Evolutionary conservation across 768 basidiomycete species (phyloP), one percentile per base, ranked within the genome.

Genomic region (Tylopilus subfusipes): DNA sequence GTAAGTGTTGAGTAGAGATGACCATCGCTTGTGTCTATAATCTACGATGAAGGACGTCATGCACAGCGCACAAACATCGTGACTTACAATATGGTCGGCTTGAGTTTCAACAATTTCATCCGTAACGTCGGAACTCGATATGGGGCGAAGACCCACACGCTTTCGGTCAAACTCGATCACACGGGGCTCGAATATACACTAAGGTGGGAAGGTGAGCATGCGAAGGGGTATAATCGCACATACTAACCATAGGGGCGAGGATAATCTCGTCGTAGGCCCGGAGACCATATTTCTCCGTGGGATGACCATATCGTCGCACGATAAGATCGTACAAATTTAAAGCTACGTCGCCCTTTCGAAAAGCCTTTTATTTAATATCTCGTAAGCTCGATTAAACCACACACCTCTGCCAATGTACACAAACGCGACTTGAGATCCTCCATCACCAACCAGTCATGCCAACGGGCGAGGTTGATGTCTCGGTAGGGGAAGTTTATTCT

Each of bases 251-350:
- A 3, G 96, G 92, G 1, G 95, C 93, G 30, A 98, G 75, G 55
- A 97, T 95, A 48, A 90, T 86, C 71, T 99, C 97, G 66, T 98
- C 96, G 66, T 97, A 98, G 2, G 91, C 88, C 25, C 93, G 84
- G 42, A 97, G 74, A 25, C 84, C 87, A 67, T 94, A 98, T 66
- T 97, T 97, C 68, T 89, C 82, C 0, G 94, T 87, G 14, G 84
- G 74, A 50, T 82, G 79, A 34, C 83, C 84, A 6, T 93, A 88
- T 49, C 81, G 75, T 34, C 95, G 80, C 14, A 96, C 89, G 21
- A 87, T 81, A 62, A 98, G 94, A 66, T 97, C 93, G 69, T 93
- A 94, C 43, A 93, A 69, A 63, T 93, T 96, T 48, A 93, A 75
- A 2, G 90, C 94, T 5, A 98, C 91, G 56, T 96, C 90, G 43